phyloP scores from a whole-genome alignment of 768 basidiomycete species.

The Cystobasidium ongulense region DNA sequence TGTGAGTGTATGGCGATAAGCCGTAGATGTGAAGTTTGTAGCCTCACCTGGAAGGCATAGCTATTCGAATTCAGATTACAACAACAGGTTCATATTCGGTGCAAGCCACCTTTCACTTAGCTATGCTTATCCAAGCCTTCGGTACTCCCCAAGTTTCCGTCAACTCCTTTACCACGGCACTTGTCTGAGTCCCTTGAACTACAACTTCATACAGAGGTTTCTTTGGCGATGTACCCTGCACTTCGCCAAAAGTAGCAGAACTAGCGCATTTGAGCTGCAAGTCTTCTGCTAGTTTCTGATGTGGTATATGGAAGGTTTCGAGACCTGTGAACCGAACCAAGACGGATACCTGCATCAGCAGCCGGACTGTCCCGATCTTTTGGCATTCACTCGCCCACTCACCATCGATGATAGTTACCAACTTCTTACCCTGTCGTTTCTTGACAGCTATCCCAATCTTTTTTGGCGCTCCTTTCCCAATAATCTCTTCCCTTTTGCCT shows the following conservation, averaged over 20 bases:
- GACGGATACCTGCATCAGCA: not conserved
- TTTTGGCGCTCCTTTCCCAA: not conserved
- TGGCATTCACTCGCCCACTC: not conserved
- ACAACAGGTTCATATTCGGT: not conserved
- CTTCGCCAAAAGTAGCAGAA: constrained; percentile 14
- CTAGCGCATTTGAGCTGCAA: constrained; percentile 26
- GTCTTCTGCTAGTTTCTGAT: constrained; percentile 17
- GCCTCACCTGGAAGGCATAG: no score
- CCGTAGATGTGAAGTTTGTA: no score
- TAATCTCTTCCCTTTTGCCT: constrained; percentile 4
- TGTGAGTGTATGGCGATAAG: no score
- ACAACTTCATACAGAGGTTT: constrained; percentile 29
- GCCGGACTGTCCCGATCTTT: not conserved
- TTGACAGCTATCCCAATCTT: constrained; percentile 13
- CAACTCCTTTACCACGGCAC: constrained; percentile 9
- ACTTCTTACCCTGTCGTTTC: constrained; percentile 25
- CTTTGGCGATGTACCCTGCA: constrained; percentile 7
- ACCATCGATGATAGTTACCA: constrained; percentile 29
- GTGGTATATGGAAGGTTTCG: constrained; percentile 20
- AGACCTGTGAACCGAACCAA: not conserved
- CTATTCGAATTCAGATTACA: not conserved
- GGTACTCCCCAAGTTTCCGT: constrained; percentile 17
- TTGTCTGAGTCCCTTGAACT: constrained; percentile 8
- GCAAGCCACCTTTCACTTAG: not conserved
- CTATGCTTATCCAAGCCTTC: constrained; percentile 13